A percentile compares a stretch with the other conserved stretches of the same genome.
Evolutionary conservation across 1,284 basidiomycete genomes (phyloP).

Genomic region (Puccinia triticina): DNA sequence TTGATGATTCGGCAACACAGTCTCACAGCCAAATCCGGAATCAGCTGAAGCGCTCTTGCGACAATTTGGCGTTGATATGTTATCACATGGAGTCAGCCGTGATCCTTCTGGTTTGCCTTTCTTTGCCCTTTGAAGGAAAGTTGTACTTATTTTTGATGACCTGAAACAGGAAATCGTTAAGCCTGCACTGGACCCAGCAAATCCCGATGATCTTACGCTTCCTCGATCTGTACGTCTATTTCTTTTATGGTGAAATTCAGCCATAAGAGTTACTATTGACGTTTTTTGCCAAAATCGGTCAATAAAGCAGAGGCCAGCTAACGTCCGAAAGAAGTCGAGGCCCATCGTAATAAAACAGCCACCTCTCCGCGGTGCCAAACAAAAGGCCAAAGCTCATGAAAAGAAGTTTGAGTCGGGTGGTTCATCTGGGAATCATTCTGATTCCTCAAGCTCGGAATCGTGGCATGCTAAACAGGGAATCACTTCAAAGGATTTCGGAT

Average conservation of each 20-base stretch:
- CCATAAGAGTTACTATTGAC: not conserved
- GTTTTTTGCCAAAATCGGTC: not conserved
- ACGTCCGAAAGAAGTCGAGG: not conserved
- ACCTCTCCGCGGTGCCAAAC: conserved; percentile 11
- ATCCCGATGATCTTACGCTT: not conserved
- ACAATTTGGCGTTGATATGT: not conserved
- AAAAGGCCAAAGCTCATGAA: not conserved
- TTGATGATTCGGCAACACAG: not conserved
- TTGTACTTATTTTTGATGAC: not conserved
- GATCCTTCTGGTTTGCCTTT: not conserved
- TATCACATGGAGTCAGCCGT: conserved; percentile 9
- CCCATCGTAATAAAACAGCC: not conserved
- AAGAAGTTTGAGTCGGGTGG: not conserved
- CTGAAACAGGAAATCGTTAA: not conserved
- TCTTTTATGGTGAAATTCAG: not conserved
- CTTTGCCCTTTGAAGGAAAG: not conserved
- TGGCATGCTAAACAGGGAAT: not conserved
- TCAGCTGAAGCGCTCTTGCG: conserved; percentile 40
- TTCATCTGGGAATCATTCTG: not conserved
- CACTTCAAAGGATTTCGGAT: conserved; percentile 11
- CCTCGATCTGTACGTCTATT: not conserved
- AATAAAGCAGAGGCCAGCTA: not conserved
- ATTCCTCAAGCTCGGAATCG: not conserved
- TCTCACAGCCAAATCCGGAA: not conserved
- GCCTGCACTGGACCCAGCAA: not conserved